These are phyloP conservation scores for Bipolaris zeicola DNA, from an alignment of 2,329 filamentous ascomycete genomes.

Conservation along the genomic window DNA sequence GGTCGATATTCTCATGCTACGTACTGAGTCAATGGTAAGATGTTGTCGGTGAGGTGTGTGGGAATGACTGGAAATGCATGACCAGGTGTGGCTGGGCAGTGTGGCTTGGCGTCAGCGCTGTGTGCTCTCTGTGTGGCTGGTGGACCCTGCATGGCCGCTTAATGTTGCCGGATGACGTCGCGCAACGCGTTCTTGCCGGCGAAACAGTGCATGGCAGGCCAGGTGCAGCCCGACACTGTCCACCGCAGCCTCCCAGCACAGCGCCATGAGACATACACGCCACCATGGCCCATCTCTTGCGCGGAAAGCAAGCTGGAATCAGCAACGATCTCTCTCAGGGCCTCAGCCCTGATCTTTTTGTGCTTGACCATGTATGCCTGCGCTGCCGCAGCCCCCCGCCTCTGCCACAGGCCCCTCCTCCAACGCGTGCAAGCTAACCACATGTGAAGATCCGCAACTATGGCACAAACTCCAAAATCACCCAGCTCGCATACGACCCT, in stretches of 20 bases:
- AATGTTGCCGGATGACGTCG: slow-evolving; percentile 27
- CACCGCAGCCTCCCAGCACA: slow-evolving; percentile 12
- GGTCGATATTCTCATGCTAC: too few relatives aligned
- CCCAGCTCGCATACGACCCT: slow-evolving; percentile 87
- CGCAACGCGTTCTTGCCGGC: slow-evolving; percentile 19
- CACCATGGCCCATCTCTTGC: slow-evolving; percentile 82
- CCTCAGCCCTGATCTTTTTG: slow-evolving; percentile 77
- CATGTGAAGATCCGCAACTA: slow-evolving; percentile 41
- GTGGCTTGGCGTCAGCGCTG: not conserved
- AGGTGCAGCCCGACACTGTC: slow-evolving; percentile 15
- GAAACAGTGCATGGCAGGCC: slow-evolving; percentile 14
- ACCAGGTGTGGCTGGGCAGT: slow-evolving; percentile 9
- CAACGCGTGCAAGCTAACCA: slow-evolving; percentile 23
- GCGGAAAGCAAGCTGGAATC: slow-evolving; percentile 92
- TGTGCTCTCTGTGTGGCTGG: slow-evolving; percentile 1
- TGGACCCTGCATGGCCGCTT: slow-evolving; percentile 26
- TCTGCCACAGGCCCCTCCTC: slow-evolving; percentile 1
- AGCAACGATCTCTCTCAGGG: slow-evolving; percentile 87
- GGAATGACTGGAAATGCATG: not conserved
- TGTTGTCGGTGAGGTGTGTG: too few relatives aligned
- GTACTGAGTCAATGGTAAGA: too few relatives aligned
- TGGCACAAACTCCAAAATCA: slow-evolving; percentile 68
- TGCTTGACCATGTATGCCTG: slow-evolving; percentile 73
- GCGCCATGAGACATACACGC: slow-evolving; percentile 37
- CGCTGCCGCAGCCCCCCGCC: slow-evolving; percentile 26